phyloP scores from a whole-genome alignment of 148 eudicot genomes.

The Pharnaceum exiguum region DNA sequence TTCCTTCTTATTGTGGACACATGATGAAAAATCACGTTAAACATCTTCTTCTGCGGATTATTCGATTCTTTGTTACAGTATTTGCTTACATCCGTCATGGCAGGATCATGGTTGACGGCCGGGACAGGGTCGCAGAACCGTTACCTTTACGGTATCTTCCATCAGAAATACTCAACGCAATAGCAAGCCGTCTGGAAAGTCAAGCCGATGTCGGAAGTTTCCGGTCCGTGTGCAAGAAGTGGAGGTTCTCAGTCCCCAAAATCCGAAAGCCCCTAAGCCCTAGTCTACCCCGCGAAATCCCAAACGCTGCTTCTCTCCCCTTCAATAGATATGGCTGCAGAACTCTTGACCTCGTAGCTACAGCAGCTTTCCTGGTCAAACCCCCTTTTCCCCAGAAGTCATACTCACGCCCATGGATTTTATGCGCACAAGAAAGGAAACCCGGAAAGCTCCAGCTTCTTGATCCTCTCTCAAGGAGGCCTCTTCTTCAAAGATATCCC shows the following conservation, averaged over 20 bases:
- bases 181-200: not conserved
- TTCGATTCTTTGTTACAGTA: too few species aligned
- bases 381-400: not conserved
- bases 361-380: not conserved
- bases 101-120: too few species aligned
- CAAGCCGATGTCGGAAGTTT: not conserved
- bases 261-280: not conserved
- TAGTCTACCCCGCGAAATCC: conserved; percentile 8
- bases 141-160: too few species aligned
- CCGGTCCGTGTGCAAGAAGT: conserved; percentile 7
- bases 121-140: too few species aligned
- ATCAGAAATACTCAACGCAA: conserved; percentile 1
- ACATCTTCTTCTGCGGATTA: too few species aligned
- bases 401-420: not conserved
- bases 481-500: not conserved
- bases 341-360: not conserved
- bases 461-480: not conserved
- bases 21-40: too few species aligned
- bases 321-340: not conserved
- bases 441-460: not conserved
- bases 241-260: conserved; percentile 7
- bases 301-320: conserved; percentile 4
- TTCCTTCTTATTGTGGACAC: too few species aligned
- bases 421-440: not conserved
- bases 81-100: too few species aligned